Base-by-base conservation (phyloP, 106 monocot species). In the Dioscorea zingiberensis region DNA sequence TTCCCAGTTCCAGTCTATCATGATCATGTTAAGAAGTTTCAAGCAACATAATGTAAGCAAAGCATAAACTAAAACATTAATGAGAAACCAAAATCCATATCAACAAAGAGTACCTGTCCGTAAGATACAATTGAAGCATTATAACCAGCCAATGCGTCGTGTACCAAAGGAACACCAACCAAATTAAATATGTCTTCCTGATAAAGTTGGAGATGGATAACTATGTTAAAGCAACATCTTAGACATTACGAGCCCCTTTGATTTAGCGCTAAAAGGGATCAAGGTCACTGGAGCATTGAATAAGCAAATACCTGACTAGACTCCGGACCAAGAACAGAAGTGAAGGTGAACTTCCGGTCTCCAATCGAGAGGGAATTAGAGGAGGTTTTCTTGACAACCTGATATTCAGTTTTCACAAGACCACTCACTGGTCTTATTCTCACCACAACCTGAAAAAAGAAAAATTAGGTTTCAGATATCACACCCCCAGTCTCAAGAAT, bases 91-190 rank as follows among this genome's bases (percentile, higher is more conserved):
- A 38, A 38, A 38, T 10, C 10, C 3, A 6, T 38, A 38, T 38
- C 38, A 10, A 55, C 8, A 18, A 23, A 14, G 54, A 48, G 16
- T 73, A 97, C 95, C 88, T 97, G 82, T 65, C 95, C 95, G 65
- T 97, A 97, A n/a, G 76, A 88, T 10, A 97, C n/a, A 30, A 97
- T 25, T 17, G 91, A 86, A 68, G 87, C 79, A 57, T 97, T 97
- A 77, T 69, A 97, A 38, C 95, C 95, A 38, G 78, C 83, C 67
- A 97, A 77, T 16, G 85, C 65, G 64, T 81, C 60, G 48, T 78
- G 73, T 13, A 92, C 85, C 54, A 86, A 26, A 11, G 91, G 95
- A 58, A 79, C 48, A 10, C 95, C 95, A 45, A 92, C 78, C 38
- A 74, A 69, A 19, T 83, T 72, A 67, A 97, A 97, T 9, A 86